A percentile compares a stretch with the other conserved stretches of the same genome.
Evolutionary conservation across 345 rosid genomes (phyloP).

Genomic region (Clausena lansium): DNA sequence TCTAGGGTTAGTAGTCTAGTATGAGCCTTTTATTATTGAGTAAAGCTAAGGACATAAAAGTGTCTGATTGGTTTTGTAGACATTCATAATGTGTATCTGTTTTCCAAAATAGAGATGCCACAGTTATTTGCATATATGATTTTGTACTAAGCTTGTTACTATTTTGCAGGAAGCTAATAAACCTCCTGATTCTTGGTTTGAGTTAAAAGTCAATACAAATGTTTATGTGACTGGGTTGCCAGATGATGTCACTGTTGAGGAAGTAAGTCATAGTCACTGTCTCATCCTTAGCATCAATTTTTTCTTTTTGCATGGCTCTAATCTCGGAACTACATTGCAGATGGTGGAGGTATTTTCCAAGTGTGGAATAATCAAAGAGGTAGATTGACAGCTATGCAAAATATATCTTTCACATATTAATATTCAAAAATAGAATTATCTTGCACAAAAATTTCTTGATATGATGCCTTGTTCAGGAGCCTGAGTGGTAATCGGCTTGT

Average conservation of each 20-base stretch:
- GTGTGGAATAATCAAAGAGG: slow-evolving; percentile 98
- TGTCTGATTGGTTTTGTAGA: background rate
- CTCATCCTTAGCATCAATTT: slow-evolving; percentile 1
- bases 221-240: slow-evolving; percentile 95
- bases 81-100: background rate
- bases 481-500: background rate
- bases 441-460: background rate
- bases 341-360: slow-evolving; percentile 88
- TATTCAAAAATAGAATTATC: background rate
- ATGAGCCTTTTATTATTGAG: background rate
- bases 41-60: background rate
- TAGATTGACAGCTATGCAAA: slow-evolving; percentile 22
- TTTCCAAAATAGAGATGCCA: background rate
- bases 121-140: background rate
- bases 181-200: slow-evolving; percentile 97
- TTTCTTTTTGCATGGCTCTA: slow-evolving; percentile 22
- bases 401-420: background rate
- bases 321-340: slow-evolving; percentile 42
- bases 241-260: slow-evolving; percentile 77
- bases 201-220: slow-evolving; percentile 94
- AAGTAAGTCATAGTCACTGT: slow-evolving; percentile 53
- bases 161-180: slow-evolving; percentile 77
- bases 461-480: background rate
- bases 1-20: background rate
- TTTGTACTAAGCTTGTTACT: background rate